These are phyloP conservation scores for Pseudocercospora fijiensis DNA, from an alignment of 2,329 filamentous ascomycete genomes.

Conservation along the genomic window DNA sequence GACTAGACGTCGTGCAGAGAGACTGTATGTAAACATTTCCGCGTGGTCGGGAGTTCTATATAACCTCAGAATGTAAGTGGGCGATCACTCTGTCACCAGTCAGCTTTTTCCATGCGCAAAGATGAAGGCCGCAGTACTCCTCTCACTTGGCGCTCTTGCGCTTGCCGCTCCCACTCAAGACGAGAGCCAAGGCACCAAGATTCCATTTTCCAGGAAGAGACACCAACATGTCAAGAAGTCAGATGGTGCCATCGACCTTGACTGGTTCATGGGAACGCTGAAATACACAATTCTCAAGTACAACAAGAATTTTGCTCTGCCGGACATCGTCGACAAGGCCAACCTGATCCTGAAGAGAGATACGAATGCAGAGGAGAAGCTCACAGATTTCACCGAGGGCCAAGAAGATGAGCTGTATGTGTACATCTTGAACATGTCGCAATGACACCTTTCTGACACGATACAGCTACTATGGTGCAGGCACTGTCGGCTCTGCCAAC, in stretches of 20 bases:
- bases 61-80: background rate
- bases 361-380: constrained; percentile 21
- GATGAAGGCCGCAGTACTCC: constrained; percentile 22
- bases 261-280: constrained; percentile 21
- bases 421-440: background rate
- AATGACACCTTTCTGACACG: background rate
- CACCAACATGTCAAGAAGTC: constrained; percentile 13
- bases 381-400: constrained; percentile 22
- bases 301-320: constrained; percentile 19
- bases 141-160: constrained; percentile 23
- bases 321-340: constrained; percentile 16
- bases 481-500: constrained; percentile 17
- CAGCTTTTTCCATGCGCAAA: constrained; percentile 3
- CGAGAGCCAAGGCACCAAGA: constrained; percentile 12
- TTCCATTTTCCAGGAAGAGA: constrained; percentile 14
- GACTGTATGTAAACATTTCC: background rate
- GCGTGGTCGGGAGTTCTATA: background rate
- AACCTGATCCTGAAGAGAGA: constrained; percentile 14
- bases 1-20: background rate
- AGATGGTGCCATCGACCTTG: constrained; percentile 20
- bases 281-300: constrained; percentile 23
- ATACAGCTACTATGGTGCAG: constrained; percentile 20
- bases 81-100: background rate
- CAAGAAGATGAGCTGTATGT: constrained; percentile 22
- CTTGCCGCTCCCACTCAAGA: constrained; percentile 24